Conservation (phyloP, 2,329 filamentous ascomycete species). For the Cryphonectria naterciae region DNA sequence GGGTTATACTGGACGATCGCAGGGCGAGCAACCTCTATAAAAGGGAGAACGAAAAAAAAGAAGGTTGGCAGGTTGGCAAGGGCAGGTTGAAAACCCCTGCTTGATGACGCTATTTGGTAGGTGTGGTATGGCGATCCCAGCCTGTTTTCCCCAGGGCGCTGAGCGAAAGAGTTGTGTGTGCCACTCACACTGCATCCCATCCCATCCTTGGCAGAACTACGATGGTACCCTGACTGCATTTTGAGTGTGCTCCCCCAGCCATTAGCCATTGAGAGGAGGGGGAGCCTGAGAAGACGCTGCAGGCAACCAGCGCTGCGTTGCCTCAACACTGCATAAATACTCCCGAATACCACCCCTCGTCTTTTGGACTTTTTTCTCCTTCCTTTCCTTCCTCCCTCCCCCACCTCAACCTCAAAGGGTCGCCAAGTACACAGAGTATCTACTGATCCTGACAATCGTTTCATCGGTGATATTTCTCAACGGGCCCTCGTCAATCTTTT, state of each 20-base stretch:
- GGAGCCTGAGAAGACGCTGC: constrained; percentile 7
- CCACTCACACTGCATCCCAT: constrained; percentile 22
- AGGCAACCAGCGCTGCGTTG: constrained; percentile 31
- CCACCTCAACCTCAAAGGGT: constrained; percentile 58
- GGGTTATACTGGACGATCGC: constrained; percentile 20
- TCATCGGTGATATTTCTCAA: constrained; percentile 51
- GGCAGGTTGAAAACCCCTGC: constrained; percentile 15
- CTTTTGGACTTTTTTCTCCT: constrained; percentile 42
- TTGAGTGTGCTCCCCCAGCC: constrained; percentile 11
- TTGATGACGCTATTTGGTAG: constrained; percentile 23
- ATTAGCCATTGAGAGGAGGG: not conserved
- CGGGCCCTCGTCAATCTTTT: constrained; percentile 56
- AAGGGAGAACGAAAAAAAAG: not conserved
- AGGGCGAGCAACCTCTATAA: constrained; percentile 14
- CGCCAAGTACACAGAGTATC: constrained; percentile 61
- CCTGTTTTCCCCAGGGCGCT: constrained; percentile 26
- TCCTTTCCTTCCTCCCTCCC: constrained; percentile 51
- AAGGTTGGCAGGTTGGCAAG: constrained; percentile 15
- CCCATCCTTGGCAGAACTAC: constrained; percentile 11
- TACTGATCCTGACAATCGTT: constrained; percentile 49
- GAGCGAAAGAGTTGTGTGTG: not conserved
- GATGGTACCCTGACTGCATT: constrained; percentile 1
- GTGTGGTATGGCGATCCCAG: constrained; percentile 24
- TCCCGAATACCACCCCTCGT: constrained; percentile 38
- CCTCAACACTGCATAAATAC: constrained; percentile 39